Conservation (phyloP, 495 filamentous ascomycete species). For the Lasiosphaeria miniovina region DNA sequence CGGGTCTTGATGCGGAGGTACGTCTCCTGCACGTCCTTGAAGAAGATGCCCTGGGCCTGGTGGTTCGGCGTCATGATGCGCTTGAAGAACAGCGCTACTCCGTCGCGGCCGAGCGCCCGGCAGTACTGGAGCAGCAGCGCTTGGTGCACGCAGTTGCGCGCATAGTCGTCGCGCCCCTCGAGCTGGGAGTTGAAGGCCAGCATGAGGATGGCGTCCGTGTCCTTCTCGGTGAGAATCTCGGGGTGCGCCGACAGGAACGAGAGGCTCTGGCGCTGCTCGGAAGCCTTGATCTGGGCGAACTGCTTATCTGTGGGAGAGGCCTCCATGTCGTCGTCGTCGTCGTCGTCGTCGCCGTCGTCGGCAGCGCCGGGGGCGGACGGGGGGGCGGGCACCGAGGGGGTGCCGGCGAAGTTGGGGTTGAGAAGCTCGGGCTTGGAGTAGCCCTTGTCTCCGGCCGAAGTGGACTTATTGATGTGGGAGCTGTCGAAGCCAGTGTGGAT, state of each 20-base stretch:
- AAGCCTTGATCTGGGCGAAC: conserved; percentile 75
- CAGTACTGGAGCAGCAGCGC: conserved; percentile 93
- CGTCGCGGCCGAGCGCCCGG: conserved; percentile 80
- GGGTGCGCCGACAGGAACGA: conserved; percentile 75
- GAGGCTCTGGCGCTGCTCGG: conserved; percentile 68
- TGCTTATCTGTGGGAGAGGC: conserved; percentile 70
- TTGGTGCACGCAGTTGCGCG: conserved; percentile 90
- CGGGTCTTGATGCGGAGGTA: conserved; percentile 77
- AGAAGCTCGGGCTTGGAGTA: conserved; percentile 68
- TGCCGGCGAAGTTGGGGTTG: conserved; percentile 59
- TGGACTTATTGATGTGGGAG: conserved; percentile 67
- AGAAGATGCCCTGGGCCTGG: conserved; percentile 88
- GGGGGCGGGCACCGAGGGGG: conserved; percentile 2
- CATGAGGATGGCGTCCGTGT: conserved; percentile 86
- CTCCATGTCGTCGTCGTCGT: conserved; percentile 70
- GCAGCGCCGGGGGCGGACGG: background rate
- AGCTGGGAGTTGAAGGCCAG: conserved; percentile 86
- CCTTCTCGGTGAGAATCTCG: conserved; percentile 74
- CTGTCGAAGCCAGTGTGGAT: conserved; percentile 91
- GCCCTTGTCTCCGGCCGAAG: conserved; percentile 39
- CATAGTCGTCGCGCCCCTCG: conserved; percentile 68
- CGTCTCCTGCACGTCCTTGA: conserved; percentile 85
- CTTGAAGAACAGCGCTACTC: conserved; percentile 91
- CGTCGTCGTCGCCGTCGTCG: conserved; percentile 45
- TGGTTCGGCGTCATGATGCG: conserved; percentile 89